A percentile compares a stretch with the other conserved stretches of the same genome.
phyloP scores from a whole-genome alignment of 2,329 filamentous ascomycete genomes.

The Aspergillus tamarii region DNA sequence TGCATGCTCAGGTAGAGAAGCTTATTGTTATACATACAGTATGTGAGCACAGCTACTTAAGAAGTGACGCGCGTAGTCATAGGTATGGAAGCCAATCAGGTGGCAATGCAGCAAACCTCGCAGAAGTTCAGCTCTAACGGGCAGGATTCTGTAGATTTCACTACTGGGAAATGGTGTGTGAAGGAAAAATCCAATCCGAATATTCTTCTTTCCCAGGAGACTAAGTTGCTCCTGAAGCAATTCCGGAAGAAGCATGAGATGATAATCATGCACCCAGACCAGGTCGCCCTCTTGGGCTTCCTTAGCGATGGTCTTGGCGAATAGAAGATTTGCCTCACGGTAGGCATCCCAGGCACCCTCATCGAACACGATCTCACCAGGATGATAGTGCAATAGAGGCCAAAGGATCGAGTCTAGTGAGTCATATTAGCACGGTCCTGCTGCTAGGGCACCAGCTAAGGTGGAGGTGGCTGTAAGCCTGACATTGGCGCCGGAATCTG shows the following conservation, averaged over 20 bases:
- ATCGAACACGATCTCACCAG: constrained; percentile 94
- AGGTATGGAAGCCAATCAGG: constrained; percentile 92
- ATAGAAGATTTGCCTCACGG: constrained; percentile 84
- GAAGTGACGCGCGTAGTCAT: constrained; percentile 94
- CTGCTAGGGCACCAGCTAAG: not conserved
- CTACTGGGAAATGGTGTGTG: constrained; percentile 94
- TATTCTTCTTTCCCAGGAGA: constrained; percentile 70
- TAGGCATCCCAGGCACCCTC: constrained; percentile 90
- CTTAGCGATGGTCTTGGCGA: constrained; percentile 80
- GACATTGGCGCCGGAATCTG: not conserved
- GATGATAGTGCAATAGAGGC: constrained; percentile 97
- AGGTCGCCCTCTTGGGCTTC: constrained; percentile 88
- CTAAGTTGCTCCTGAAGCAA: constrained; percentile 89
- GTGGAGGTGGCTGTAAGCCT: not conserved
- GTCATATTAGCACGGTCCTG: constrained; percentile 5
- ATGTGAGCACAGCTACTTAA: constrained; percentile 90
- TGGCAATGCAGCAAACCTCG: constrained; percentile 86
- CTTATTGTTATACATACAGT: constrained; percentile 54
- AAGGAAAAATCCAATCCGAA: constrained; percentile 95
- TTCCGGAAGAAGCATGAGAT: constrained; percentile 88
- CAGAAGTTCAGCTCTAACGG: constrained; percentile 83
- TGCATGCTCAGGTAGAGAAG: constrained; percentile 11
- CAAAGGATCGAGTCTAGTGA: constrained; percentile 83
- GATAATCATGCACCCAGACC: constrained; percentile 96
- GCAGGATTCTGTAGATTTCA: constrained; percentile 92